A percentile compares a stretch with the other conserved stretches of the same genome.
These are phyloP conservation scores for Pichia nanzhaoensis DNA, from an alignment of 805 yeast genomes.

Conservation along the genomic window DNA sequence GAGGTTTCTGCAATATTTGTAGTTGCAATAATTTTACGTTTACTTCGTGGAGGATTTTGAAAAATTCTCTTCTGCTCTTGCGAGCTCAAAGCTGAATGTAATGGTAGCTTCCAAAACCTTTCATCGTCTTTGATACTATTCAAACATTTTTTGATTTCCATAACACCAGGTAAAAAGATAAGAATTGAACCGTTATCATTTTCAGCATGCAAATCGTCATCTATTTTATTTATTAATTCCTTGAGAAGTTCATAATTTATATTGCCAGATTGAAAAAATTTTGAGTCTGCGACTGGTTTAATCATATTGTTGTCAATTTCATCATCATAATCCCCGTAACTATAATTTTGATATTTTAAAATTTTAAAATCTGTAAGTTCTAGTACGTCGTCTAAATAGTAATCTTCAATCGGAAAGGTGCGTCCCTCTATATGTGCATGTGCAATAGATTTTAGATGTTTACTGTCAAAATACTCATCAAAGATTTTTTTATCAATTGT, in stretches of 20 bases:
- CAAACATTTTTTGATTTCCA: conserved; percentile 70
- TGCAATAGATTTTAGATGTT: conserved; percentile 32
- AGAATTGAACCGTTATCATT: conserved; percentile 64
- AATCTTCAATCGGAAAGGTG: conserved; percentile 83
- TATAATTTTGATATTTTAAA: conserved; percentile 12
- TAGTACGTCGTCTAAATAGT: conserved; percentile 63
- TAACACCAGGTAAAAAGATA: conserved; percentile 84
- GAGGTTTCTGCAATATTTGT: conserved; percentile 98
- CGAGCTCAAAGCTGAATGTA: conserved; percentile 84
- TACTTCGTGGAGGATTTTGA: conserved; percentile 41
- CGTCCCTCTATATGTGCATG: conserved; percentile 87
- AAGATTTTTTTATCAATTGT: conserved; percentile 74
- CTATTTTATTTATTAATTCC: conserved; percentile 46
- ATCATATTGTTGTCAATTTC: conserved; percentile 22
- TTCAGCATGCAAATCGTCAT: conserved; percentile 38
- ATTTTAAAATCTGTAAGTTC: conserved; percentile 51
- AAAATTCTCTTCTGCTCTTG: conserved; percentile 78
- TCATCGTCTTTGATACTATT: conserved; percentile 25
- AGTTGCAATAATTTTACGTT: conserved; percentile 75
- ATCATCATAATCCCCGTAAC: conserved; percentile 1
- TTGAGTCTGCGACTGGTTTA: conserved; percentile 57
- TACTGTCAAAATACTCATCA: conserved; percentile 52
- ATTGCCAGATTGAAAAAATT: conserved; percentile 56
- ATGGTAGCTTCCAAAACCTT: conserved; percentile 50
- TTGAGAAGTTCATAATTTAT: conserved; percentile 71